Base-by-base conservation (phyloP, 78 protist species). In the Dictyostelium capitatum region DNA sequence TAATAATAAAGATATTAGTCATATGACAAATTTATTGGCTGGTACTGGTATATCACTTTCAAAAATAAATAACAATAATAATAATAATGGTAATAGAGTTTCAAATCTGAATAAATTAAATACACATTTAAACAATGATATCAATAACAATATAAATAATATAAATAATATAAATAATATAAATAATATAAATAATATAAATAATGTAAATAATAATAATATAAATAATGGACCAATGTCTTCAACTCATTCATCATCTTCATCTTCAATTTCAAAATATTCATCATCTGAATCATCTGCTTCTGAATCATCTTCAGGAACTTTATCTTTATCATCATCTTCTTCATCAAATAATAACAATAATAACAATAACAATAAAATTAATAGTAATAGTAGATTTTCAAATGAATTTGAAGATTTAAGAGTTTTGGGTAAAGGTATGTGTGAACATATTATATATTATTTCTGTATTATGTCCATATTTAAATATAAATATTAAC, bases 351-450 rank as follows among this genome's bases (percentile, higher is more conserved):
- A 28, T 53, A 78, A 12, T 14, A 8, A 78, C 19, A 75, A 48
- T 25, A 9, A 50, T 47, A 74, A 75, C 50, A 75, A 75, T 23
- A 78, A 12, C 14, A 8, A 78, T 32, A 75, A 48, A 12, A 11
- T 25, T 48, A 75, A 75, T 75, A 75, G 50, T 48, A 78, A 53
- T 54, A 78, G 83, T 78, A 78, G 83, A 78, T 78, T 78, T 53
- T 12, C 30, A 19, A 53, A 50, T 53, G 83, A 78, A n/a, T 78
- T 78, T 78, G 25, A 54, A 20, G 41, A 48, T n/a, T 10, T 78
- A 32, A 46, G 59, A 30, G 69, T 53, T 17, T 48, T 78, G 2
- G 83, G 83, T 54, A 78, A 54, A 78, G 83, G 43, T 37, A 37
- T 37, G 43, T 37, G 43, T 1, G 43, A 37, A 37, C 2, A 37